These are phyloP conservation scores for Erigeron canadensis DNA, from an alignment of 129 eudicot species.

Conservation along the genomic window DNA sequence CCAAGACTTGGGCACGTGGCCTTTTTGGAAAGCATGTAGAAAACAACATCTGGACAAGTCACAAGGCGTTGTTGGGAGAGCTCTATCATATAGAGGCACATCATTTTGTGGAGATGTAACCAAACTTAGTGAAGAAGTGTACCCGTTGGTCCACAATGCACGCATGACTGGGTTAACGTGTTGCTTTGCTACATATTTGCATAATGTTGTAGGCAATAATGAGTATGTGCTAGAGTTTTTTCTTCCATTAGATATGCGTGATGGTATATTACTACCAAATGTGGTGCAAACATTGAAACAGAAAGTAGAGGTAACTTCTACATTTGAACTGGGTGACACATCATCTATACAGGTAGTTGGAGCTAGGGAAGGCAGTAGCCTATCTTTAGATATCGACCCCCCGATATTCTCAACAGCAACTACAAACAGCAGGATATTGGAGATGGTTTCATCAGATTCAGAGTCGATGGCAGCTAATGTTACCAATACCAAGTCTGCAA, in stretches of 20 bases:
- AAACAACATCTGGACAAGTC: not conserved
- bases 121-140: not conserved
- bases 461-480: not conserved
- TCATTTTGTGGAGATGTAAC: slow-evolving; percentile 6
- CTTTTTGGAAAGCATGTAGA: not conserved
- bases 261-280: not conserved
- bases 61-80: slow-evolving; percentile 1
- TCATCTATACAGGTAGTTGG: not conserved
- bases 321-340: slow-evolving; percentile 10
- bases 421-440: not conserved
- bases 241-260: not conserved
- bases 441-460: not conserved
- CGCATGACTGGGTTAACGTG: not conserved
- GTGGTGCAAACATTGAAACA: slow-evolving; percentile 11
- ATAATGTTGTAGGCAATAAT: not conserved
- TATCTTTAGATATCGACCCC: not conserved
- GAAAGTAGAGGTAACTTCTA: not conserved
- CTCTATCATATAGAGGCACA: not conserved
- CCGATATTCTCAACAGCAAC: not conserved
- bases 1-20: slow-evolving; percentile 10
- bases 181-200: slow-evolving; percentile 12
- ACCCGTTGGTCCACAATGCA: slow-evolving; percentile 16
- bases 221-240: slow-evolving; percentile 14
- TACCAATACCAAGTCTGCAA: not conserved
- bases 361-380: not conserved